A percentile compares a stretch with the other conserved stretches of the same genome.
Conservation (phyloP, 108 stramenopile species). For the Tribonema minus region DNA sequence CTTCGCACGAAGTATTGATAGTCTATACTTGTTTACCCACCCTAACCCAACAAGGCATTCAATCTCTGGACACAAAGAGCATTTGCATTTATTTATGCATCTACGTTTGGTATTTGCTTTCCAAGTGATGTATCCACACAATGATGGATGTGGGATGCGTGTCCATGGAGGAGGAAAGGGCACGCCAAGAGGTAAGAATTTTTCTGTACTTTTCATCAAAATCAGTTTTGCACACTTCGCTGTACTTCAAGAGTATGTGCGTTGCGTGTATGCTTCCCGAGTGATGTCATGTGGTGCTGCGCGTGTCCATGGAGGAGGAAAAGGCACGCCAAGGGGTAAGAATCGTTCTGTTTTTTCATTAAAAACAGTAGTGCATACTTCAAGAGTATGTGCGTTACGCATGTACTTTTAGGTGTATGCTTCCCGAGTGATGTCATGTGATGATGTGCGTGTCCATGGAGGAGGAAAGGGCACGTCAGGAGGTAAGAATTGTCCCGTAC, state of each 20-base stretch:
- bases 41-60: background rate
- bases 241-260: background rate
- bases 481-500: constrained; percentile 56
- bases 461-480: constrained; percentile 82
- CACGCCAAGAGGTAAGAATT: constrained; percentile 63
- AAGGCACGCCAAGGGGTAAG: constrained; percentile 67
- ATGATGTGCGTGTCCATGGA: constrained; percentile 96
- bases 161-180: constrained; percentile 95
- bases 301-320: constrained; percentile 96
- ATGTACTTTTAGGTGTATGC: too few relatives aligned
- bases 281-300: too few relatives aligned
- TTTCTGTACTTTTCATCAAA: constrained; percentile 24
- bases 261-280: background rate
- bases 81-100: background rate
- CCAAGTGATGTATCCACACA: background rate
- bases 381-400: background rate
- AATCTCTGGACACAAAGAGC: background rate
- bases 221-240: background rate
- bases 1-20: background rate
- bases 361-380: background rate
- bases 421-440: background rate
- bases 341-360: constrained; percentile 48
- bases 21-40: background rate
- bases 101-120: background rate
- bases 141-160: too few relatives aligned